phyloP scores from a whole-genome alignment of 2,329 filamentous ascomycete genomes.

The Hypoxylon sp. region DNA sequence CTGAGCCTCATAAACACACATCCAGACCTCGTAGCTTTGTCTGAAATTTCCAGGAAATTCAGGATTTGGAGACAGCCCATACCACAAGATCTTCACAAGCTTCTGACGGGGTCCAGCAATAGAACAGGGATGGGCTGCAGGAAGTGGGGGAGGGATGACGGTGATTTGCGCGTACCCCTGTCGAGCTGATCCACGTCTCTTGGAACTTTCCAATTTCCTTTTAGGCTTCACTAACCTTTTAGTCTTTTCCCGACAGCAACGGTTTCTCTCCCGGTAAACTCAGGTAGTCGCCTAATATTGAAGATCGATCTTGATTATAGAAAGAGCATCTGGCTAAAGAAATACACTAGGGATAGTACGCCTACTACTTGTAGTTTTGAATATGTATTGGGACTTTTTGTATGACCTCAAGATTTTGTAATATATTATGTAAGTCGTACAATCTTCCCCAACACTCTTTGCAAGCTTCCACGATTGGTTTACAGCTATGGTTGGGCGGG shows the following conservation, averaged over 20 bases:
- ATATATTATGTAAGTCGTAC: slow-evolving; percentile 10
- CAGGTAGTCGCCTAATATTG: slow-evolving; percentile 19
- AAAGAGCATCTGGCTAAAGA: background rate
- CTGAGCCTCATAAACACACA: slow-evolving; percentile 20
- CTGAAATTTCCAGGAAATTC: slow-evolving; percentile 42
- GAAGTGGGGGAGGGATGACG: slow-evolving; percentile 46
- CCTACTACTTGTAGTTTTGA: background rate
- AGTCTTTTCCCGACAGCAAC: slow-evolving; percentile 12
- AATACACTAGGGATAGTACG: background rate
- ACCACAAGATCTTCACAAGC: slow-evolving; percentile 39
- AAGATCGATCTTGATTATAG: slow-evolving; percentile 2
- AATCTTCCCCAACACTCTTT: slow-evolving; percentile 13
- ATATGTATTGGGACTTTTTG: background rate
- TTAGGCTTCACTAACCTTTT: slow-evolving; percentile 30
- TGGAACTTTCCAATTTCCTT: slow-evolving; percentile 43
- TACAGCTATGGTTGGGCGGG: background rate
- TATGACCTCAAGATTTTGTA: slow-evolving; percentile 17
- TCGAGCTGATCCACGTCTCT: slow-evolving; percentile 36
- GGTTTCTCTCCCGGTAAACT: slow-evolving; percentile 17
- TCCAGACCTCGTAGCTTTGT: slow-evolving; percentile 25
- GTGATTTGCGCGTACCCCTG: slow-evolving; percentile 42
- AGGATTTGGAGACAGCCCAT: slow-evolving; percentile 34
- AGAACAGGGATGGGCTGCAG: slow-evolving; percentile 15
- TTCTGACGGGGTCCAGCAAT: slow-evolving; percentile 19
- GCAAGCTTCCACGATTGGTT: slow-evolving; percentile 7